Evolutionary conservation across 208 protist genomes (phyloP).

Genomic region (Blechomonas ayalai): DNA sequence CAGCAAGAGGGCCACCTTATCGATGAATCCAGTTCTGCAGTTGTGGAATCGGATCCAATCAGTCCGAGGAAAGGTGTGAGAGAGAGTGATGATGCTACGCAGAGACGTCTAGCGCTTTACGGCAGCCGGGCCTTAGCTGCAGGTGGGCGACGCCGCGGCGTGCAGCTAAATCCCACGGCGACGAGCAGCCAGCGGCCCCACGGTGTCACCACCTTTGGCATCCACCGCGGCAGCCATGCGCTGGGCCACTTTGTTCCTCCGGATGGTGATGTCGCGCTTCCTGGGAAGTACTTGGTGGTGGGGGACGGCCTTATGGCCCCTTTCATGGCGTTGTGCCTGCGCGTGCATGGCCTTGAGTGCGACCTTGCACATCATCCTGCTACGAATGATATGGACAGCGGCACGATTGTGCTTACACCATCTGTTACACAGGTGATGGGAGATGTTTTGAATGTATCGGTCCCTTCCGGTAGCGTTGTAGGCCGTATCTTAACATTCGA

Average conservation of each 20-base stretch:
- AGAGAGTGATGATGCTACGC: conserved; percentile 9
- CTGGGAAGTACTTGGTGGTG: conserved; percentile 82
- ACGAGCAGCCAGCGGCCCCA: conserved; percentile 5
- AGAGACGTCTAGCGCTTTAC: conserved; percentile 53
- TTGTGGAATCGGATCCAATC: too few relatives aligned
- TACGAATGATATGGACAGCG: conserved; percentile 68
- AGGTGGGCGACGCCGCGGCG: conserved; percentile 28
- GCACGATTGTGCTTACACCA: conserved; percentile 84
- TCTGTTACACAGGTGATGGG: conserved; percentile 89
- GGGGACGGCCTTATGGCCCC: conserved; percentile 88
- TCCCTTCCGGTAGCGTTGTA: conserved; percentile 86
- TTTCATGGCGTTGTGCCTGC: conserved; percentile 89
- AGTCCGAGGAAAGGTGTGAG: too few relatives aligned
- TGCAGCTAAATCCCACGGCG: neutral
- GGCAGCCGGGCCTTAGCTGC: conserved; percentile 79
- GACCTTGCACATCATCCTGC: conserved; percentile 72
- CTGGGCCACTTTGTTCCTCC: conserved; percentile 38
- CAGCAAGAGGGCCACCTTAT: too few relatives aligned
- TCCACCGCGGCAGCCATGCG: conserved; percentile 34
- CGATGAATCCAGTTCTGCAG: too few relatives aligned
- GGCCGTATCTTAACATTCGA: conserved; percentile 86
- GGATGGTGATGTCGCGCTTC: conserved; percentile 34
- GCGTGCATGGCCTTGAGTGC: conserved; percentile 82
- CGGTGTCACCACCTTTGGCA: conserved; percentile 46
- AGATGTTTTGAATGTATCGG: conserved; percentile 86